A percentile compares a stretch with the other conserved stretches of the same genome.
Conservation (phyloP, 805 yeast species). For the Jamesozyma lodderae region DNA sequence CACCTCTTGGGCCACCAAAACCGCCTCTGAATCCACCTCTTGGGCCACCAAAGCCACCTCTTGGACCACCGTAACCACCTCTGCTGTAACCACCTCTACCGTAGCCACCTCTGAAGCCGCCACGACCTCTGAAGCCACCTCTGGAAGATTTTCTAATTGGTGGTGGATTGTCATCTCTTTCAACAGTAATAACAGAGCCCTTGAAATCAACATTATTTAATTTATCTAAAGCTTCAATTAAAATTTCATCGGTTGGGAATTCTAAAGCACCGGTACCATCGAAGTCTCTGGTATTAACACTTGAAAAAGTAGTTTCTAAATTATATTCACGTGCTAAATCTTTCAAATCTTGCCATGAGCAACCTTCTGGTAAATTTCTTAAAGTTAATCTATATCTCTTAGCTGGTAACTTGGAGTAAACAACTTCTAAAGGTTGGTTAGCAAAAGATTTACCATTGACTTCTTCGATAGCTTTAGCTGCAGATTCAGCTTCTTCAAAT, state of each 20-base stretch:
- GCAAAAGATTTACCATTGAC: constrained; percentile 65
- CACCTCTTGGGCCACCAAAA: constrained; percentile 33
- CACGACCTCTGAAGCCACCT: constrained; percentile 41
- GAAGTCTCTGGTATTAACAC: constrained; percentile 38
- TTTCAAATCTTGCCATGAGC: constrained; percentile 83
- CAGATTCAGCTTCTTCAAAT: constrained; percentile 64
- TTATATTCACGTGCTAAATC: constrained; percentile 80
- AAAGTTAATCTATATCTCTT: constrained; percentile 69
- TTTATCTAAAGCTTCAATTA: constrained; percentile 64
- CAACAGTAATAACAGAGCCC: constrained; percentile 62
- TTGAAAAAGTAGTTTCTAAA: constrained; percentile 51
- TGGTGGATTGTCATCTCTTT: constrained; percentile 59
- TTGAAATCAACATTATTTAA: constrained; percentile 64
- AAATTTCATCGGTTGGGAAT: constrained; percentile 56
- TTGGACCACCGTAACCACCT: constrained; percentile 16
- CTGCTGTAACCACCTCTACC: constrained; percentile 33
- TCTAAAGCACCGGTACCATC: constrained; percentile 41
- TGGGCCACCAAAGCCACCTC: constrained; percentile 33
- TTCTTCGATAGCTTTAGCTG: constrained; percentile 63
- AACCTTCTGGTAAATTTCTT: constrained; percentile 60
- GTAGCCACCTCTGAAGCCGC: constrained; percentile 40
- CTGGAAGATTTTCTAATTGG: constrained; percentile 40
- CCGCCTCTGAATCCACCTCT: constrained; percentile 40
- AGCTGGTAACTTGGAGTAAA: constrained; percentile 40
- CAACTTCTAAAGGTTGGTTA: constrained; percentile 39